These are phyloP conservation scores for Ensete glaucum DNA, from an alignment of 176 grass and related monocot species.

Conservation along the genomic window DNA sequence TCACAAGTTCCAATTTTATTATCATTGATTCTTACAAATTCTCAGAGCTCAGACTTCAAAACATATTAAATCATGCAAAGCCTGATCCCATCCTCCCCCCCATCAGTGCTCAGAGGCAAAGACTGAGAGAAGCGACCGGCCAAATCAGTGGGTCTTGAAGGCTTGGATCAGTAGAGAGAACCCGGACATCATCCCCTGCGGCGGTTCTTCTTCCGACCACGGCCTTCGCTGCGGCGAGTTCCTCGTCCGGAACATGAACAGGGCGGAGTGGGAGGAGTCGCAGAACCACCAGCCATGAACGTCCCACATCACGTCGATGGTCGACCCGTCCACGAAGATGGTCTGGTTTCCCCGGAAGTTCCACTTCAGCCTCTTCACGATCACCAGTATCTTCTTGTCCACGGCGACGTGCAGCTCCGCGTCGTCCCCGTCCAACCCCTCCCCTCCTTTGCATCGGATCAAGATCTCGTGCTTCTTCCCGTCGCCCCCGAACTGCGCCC, in stretches of 20 bases:
- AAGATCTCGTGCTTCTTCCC: slow-evolving; percentile 66
- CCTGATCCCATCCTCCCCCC: too few relatives aligned
- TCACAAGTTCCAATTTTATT: too few relatives aligned
- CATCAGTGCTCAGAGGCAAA: too few relatives aligned
- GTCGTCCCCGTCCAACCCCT: too few relatives aligned
- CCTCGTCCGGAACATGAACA: slow-evolving; percentile 57
- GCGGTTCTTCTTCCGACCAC: slow-evolving; percentile 23
- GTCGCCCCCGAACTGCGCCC: slow-evolving; percentile 39
- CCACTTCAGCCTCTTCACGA: slow-evolving; percentile 37
- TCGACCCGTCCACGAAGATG: slow-evolving; percentile 41
- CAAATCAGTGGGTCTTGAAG: slow-evolving; percentile 19
- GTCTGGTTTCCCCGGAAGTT: slow-evolving; percentile 59
- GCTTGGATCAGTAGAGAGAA: slow-evolving; percentile 60
- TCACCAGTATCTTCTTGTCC: slow-evolving; percentile 42
- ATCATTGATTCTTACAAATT: too few relatives aligned
- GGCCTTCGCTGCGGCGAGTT: slow-evolving; percentile 25
- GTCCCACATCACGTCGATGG: slow-evolving; percentile 59
- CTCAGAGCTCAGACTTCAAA: too few relatives aligned
- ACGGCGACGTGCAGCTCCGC: slow-evolving; percentile 43
- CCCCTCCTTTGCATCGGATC: slow-evolving; percentile 36
- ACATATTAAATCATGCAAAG: too few relatives aligned
- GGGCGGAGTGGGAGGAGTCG: slow-evolving; percentile 25
- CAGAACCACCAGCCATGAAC: slow-evolving; percentile 49
- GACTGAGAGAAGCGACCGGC: too few relatives aligned
- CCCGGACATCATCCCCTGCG: slow-evolving; percentile 12